Evolutionary conservation across 192 early-diverging fungal genomes (phyloP).

Genomic region (Backusella liffmaniae): DNA sequence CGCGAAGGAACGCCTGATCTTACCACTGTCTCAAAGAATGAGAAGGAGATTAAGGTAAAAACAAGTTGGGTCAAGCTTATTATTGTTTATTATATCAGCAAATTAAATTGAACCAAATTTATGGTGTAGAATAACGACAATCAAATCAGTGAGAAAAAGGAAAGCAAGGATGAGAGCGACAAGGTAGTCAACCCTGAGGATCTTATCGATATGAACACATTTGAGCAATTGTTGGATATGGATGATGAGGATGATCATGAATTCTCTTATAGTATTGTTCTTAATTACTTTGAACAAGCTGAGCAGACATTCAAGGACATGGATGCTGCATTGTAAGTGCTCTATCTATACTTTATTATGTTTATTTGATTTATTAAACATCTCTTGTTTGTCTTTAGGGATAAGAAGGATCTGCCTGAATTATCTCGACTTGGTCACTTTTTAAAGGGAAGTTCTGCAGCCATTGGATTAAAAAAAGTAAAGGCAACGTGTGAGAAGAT

Average conservation of each 20-base stretch:
- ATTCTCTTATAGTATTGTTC: constrained; percentile 76
- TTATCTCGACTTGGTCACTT: constrained; percentile 88
- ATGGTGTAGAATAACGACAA: not conserved
- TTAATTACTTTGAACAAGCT: constrained; percentile 86
- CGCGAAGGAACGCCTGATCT: constrained; percentile 14
- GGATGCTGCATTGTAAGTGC: constrained; percentile 64
- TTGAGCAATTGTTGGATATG: constrained; percentile 90
- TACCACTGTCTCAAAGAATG: not conserved
- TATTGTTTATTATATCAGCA: not conserved
- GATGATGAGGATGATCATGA: constrained; percentile 85
- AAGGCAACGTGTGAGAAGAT: constrained; percentile 83
- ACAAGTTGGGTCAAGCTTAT: not conserved
- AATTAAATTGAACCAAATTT: not conserved
- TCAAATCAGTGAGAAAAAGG: not conserved
- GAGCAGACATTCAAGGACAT: constrained; percentile 75
- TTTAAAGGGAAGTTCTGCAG: constrained; percentile 88
- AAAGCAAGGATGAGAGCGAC: not conserved
- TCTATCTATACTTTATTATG: not conserved
- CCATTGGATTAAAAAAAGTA: constrained; percentile 82
- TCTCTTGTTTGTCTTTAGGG: constrained; percentile 24
- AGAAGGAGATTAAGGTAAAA: constrained; percentile 12
- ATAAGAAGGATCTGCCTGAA: constrained; percentile 58
- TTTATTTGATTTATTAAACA: not conserved
- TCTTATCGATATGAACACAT: constrained; percentile 77
- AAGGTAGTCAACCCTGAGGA: constrained; percentile 40